Conservation (phyloP, 1,284 basidiomycete genomes). For the Sphagnurus paluster region DNA sequence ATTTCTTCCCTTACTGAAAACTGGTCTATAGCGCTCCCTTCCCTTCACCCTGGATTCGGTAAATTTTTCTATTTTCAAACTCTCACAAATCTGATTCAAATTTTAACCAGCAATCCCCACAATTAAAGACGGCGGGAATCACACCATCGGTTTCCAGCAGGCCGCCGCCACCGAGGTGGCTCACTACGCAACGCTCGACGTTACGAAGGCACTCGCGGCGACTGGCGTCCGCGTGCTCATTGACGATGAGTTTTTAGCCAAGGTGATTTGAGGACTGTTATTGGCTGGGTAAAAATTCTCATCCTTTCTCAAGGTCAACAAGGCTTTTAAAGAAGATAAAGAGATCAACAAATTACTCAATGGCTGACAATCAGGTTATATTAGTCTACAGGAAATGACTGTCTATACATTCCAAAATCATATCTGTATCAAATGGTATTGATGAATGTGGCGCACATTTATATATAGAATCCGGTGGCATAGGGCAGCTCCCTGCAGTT, state of each 20-base stretch:
- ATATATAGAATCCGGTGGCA: too few relatives aligned
- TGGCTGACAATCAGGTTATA: neutral
- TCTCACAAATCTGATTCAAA: neutral
- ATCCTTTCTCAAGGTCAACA: constrained; percentile 31
- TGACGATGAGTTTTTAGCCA: constrained; percentile 28
- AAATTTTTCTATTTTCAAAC: constrained; percentile 4
- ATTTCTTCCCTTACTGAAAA: neutral
- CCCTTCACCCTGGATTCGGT: constrained; percentile 34
- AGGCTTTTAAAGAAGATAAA: constrained; percentile 37
- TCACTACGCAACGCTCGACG: constrained; percentile 28
- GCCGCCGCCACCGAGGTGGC: constrained; percentile 25
- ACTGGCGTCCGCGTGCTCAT: constrained; percentile 28
- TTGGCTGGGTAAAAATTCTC: neutral
- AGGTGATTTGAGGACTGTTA: constrained; percentile 28
- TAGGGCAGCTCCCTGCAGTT: too few relatives aligned
- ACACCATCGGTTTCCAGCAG: constrained; percentile 27
- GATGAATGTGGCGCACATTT: neutral
- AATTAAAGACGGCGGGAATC: constrained; percentile 28
- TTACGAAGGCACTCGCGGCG: constrained; percentile 30
- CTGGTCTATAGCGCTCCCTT: constrained; percentile 24
- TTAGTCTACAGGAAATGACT: neutral
- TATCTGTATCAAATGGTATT: too few relatives aligned
- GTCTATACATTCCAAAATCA: too few relatives aligned
- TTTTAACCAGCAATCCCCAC: constrained; percentile 28
- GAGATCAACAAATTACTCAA: constrained; percentile 10